A percentile compares a stretch with the other conserved stretches of the same genome.
Evolutionary conservation across 345 rosid species (phyloP).

Genomic region (Eucalyptus tenuipes): DNA sequence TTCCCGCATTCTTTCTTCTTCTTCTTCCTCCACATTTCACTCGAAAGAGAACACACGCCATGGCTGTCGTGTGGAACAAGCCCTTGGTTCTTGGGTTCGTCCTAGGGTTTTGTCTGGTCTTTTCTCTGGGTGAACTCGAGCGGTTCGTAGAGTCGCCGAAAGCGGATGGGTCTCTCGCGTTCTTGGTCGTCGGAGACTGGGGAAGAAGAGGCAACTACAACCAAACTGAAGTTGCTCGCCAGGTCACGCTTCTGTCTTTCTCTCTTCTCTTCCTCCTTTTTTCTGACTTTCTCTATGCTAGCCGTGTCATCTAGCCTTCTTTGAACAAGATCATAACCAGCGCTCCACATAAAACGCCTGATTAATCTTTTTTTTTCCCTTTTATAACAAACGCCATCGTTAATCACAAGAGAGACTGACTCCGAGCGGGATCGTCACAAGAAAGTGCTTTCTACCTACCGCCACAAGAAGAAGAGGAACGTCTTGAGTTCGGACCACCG

Average conservation of each 20-base stretch:
- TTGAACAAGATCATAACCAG: neutral
- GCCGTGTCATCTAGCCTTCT: neutral
- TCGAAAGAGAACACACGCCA: neutral
- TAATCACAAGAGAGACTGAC: neutral
- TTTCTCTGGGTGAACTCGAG: constrained; percentile 22
- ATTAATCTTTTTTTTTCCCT: neutral
- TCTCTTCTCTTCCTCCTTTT: neutral
- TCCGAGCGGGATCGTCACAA: neutral
- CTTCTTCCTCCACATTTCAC: neutral
- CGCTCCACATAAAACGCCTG: neutral
- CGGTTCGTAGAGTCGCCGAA: constrained; percentile 28
- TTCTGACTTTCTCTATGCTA: neutral
- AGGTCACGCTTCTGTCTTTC: constrained; percentile 21
- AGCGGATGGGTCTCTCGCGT: constrained; percentile 37
- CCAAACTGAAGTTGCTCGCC: constrained; percentile 53
- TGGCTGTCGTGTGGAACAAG: neutral
- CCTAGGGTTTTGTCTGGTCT: neutral
- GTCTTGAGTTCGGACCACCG: neutral
- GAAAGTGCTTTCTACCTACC: neutral
- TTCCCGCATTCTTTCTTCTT: neutral
- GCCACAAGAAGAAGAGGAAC: neutral
- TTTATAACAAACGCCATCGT: neutral
- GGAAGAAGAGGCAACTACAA: constrained; percentile 56
- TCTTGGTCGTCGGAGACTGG: constrained; percentile 77
- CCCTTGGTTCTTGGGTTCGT: neutral